Conservation (phyloP, 306 rosid genomes). For the Cucurbita maxima region DNA sequence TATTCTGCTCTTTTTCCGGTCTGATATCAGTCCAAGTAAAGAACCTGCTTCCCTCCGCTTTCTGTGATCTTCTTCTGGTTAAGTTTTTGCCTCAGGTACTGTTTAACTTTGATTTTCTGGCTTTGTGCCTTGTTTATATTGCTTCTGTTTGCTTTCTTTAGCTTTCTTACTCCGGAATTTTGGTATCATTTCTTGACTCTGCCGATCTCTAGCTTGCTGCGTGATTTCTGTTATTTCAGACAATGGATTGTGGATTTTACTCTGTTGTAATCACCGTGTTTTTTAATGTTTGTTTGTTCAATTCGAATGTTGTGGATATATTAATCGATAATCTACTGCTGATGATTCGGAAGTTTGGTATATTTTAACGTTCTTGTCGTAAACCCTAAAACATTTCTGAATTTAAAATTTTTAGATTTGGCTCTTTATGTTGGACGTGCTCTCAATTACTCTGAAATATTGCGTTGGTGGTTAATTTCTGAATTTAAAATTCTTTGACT, state of each 20-base stretch:
- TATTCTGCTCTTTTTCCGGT: neutral
- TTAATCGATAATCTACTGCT: neutral
- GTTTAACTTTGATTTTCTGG: neutral
- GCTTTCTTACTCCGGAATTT: neutral
- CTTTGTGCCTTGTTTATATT: neutral
- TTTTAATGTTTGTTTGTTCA: neutral
- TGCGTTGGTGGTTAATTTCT: neutral
- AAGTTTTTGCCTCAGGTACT: neutral
- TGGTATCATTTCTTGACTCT: neutral
- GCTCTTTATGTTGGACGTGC: neutral
- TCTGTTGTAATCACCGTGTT: neutral
- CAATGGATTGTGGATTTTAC: neutral
- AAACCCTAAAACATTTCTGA: conserved; percentile 1
- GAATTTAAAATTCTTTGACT: no score
- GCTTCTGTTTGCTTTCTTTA: neutral
- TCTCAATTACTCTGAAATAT: neutral
- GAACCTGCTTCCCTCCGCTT: neutral
- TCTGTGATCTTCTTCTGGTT: conserved; percentile 5
- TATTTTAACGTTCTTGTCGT: neutral
- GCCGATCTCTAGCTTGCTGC: neutral
- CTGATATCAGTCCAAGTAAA: neutral
- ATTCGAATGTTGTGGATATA: neutral
- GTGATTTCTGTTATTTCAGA: neutral
- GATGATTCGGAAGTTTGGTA: neutral
- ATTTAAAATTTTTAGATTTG: neutral